Evolutionary conservation across 1,284 basidiomycete species (phyloP), one percentile per base, ranked within the genome.

Genomic region (Ustilago bromivora): DNA sequence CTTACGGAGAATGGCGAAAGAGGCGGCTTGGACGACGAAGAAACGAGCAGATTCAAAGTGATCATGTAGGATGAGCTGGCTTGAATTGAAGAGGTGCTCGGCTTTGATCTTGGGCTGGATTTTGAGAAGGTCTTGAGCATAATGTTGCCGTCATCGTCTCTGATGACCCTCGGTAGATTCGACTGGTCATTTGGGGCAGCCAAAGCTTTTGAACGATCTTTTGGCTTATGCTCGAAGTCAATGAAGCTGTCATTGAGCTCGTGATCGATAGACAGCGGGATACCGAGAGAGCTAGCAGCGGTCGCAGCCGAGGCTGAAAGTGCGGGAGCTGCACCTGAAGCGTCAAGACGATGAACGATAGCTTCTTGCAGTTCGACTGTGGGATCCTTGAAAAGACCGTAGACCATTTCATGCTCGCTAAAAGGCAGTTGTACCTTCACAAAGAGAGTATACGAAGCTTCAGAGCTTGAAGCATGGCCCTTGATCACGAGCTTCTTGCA

Each of bases 401-500:
- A 46, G 1, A 54, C 13, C n/a, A 66, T 43, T 17, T 46, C 31
- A 4, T 12, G 15, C 2, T 57, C 46, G 57, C 6, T 49, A 0
- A 19, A 3, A 10, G 70, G 66, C n/a, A 72, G 47, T 15, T 73
- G 66, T 0, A 76, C 46, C 57, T 72, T 75, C 17, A 76, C 41
- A 41, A 65, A 78, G 32, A 78, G 57, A 2, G 67, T 76, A 28
- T 78, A 78, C 9, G 57, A 58, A 28, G 76, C 68, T 12, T 62
- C 69, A 1, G 66, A 41, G 59, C 47, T 65, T 17, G 62, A 61
- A 1, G 72, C 76, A 17, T 72, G 63, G 10, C 76, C 76, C 31
- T 71, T 71, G 53, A 78, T 28, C 32, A 78, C 68, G 36, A 78
- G 65, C 59, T 76, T 78, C 56, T 75, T 71, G 61, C 76, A 76